Conservation (phyloP, 306 rosid species). For the Gleditsia sinensis region DNA sequence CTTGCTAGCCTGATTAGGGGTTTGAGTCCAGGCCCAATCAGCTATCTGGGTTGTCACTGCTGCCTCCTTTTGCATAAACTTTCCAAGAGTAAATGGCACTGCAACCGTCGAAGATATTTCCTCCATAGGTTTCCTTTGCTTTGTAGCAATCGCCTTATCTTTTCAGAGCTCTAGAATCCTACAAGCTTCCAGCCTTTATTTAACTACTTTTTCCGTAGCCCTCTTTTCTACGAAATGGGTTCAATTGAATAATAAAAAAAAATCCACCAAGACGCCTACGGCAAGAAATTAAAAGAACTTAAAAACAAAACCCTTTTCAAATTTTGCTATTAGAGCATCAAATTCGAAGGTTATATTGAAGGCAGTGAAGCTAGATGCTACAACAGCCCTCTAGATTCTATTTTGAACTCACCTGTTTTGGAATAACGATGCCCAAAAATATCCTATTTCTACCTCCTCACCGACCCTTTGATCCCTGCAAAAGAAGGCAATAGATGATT, state of each 20-base stretch:
- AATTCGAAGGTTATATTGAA: slow-evolving; percentile 14
- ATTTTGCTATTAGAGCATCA: slow-evolving; percentile 2
- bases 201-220: slow-evolving; percentile 32
- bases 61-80: slow-evolving; percentile 62
- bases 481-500: slow-evolving; percentile 29
- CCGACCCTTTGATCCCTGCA: slow-evolving; percentile 43
- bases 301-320: slow-evolving; percentile 31
- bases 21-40: slow-evolving; percentile 49
- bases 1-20: slow-evolving; percentile 20
- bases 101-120: slow-evolving; percentile 65
- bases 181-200: slow-evolving; percentile 32
- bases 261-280: slow-evolving; percentile 33
- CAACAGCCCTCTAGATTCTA: slow-evolving; percentile 34
- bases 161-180: slow-evolving; percentile 31
- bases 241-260: slow-evolving; percentile 36
- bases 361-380: slow-evolving; percentile 23
- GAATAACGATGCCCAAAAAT: slow-evolving; percentile 25
- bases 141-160: slow-evolving; percentile 40
- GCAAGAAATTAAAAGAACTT: slow-evolving; percentile 30
- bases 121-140: slow-evolving; percentile 55
- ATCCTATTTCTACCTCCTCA: slow-evolving; percentile 30
- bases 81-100: slow-evolving; percentile 67
- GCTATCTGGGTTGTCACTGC: slow-evolving; percentile 59
- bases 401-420: slow-evolving; percentile 30
- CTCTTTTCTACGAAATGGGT: slow-evolving; percentile 39